phyloP scores from a whole-genome alignment of 2,329 filamentous ascomycete genomes.

The Exophiala sp. region DNA sequence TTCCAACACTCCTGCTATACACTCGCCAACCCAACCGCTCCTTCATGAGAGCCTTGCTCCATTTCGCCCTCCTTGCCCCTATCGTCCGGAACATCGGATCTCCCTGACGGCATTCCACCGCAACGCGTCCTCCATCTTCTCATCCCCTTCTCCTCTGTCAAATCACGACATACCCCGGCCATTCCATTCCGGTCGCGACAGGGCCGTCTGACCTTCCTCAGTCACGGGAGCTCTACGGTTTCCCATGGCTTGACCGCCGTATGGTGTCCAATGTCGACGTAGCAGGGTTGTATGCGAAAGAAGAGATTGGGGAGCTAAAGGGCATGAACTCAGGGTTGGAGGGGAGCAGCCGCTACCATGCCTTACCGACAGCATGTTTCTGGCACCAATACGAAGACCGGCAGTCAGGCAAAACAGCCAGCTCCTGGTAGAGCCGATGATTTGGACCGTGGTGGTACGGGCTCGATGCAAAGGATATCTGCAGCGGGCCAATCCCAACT shows the following conservation, averaged over 20 bases:
- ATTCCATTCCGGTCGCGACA: conserved; percentile 16
- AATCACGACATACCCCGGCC: conserved; percentile 7
- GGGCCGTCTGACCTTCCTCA: conserved; percentile 16
- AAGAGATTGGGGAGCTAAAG: conserved; percentile 11
- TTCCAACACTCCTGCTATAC: not conserved
- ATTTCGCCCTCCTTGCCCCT: not conserved
- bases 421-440: conserved; percentile 21
- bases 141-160: conserved; percentile 3
- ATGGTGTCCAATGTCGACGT: conserved; percentile 19
- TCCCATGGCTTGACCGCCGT: conserved; percentile 15
- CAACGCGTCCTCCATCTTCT: conserved; percentile 12
- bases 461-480: conserved; percentile 25
- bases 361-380: conserved; percentile 24
- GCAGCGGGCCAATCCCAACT: conserved; percentile 27
- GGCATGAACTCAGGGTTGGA: conserved; percentile 8
- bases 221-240: conserved; percentile 2
- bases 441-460: conserved; percentile 27
- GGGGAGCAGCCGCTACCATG: conserved; percentile 15
- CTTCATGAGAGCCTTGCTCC: not conserved
- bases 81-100: conserved; percentile 10
- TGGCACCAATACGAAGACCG: conserved; percentile 1
- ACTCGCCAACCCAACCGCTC: not conserved
- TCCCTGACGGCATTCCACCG: conserved; percentile 19
- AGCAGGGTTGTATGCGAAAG: conserved; percentile 17
- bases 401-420: conserved; percentile 10